These are phyloP conservation scores for Saccharomycopsis fodiens DNA, from an alignment of 805 yeast genomes.

Conservation along the genomic window DNA sequence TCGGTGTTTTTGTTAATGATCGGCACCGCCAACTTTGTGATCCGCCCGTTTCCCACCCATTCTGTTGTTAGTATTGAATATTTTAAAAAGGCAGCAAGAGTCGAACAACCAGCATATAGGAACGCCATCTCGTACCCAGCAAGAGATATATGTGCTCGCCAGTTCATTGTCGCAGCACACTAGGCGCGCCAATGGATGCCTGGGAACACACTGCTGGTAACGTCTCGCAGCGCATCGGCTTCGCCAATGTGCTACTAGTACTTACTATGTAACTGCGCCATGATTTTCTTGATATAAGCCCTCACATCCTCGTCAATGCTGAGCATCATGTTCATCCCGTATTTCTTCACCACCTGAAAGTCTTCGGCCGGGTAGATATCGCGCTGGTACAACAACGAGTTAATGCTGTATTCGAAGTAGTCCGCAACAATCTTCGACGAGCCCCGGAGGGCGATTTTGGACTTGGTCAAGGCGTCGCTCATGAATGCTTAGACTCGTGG, in stretches of 20 bases:
- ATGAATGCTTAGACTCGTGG: too few relatives aligned
- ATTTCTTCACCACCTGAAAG: slow-evolving; percentile 68
- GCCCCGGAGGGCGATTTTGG: slow-evolving; percentile 62
- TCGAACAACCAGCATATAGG: too few relatives aligned
- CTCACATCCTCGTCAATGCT: slow-evolving; percentile 72
- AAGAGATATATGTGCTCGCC: too few relatives aligned
- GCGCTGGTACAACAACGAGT: slow-evolving; percentile 77
- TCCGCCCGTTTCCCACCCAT: slow-evolving; percentile 68
- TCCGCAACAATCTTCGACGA: slow-evolving; percentile 75
- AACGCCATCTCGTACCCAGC: too few relatives aligned
- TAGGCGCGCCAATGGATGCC: too few relatives aligned
- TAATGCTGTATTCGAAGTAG: slow-evolving; percentile 75
- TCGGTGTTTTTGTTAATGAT: slow-evolving; percentile 61
- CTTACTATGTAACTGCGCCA: slow-evolving; percentile 53
- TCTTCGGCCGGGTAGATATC: slow-evolving; percentile 88
- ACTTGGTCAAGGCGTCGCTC: slow-evolving; percentile 25
- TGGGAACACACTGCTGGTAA: not conserved
- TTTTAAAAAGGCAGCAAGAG: too few relatives aligned
- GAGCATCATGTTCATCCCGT: slow-evolving; percentile 67
- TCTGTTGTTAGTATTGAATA: slow-evolving; percentile 24
- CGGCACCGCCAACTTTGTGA: slow-evolving; percentile 62
- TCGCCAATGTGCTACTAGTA: not conserved
- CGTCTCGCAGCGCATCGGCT: too few relatives aligned
- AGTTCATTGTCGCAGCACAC: too few relatives aligned
- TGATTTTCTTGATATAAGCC: slow-evolving; percentile 55